Conservation (phyloP, 495 filamentous ascomycete genomes). For the Daldinia decipiens region DNA sequence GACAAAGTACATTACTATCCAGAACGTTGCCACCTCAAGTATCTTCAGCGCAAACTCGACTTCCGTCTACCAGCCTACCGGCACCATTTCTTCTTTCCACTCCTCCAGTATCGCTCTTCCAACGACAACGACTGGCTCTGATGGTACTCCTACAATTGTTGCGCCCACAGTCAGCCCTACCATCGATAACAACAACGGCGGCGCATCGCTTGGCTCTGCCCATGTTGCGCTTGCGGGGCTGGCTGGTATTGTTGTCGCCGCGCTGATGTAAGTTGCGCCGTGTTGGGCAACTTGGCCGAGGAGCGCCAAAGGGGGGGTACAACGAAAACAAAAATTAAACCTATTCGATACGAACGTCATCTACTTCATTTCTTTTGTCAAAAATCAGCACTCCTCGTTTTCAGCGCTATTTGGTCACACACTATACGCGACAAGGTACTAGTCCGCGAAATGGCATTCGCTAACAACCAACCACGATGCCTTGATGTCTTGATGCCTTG, state of each 20-base stretch:
- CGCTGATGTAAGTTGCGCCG: constrained; percentile 53
- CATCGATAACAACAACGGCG: constrained; percentile 48
- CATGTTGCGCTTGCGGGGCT: constrained; percentile 56
- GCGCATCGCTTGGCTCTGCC: constrained; percentile 50
- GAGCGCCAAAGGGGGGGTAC: constrained; percentile 13
- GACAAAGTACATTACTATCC: constrained; percentile 63
- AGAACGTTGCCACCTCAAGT: constrained; percentile 49
- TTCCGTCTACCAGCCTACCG: constrained; percentile 32
- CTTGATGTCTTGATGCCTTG: constrained; percentile 31
- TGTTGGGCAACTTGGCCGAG: constrained; percentile 22
- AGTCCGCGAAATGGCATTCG: constrained; percentile 35
- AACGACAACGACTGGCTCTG: constrained; percentile 39
- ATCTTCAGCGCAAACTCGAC: constrained; percentile 41
- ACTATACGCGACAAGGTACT: constrained; percentile 44
- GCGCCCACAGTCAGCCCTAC: constrained; percentile 44
- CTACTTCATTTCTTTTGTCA: constrained; percentile 58
- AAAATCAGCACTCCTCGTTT: constrained; percentile 43
- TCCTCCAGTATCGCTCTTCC: constrained; percentile 39
- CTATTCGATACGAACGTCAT: constrained; percentile 58
- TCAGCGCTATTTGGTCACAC: constrained; percentile 42
- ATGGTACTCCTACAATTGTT: constrained; percentile 43
- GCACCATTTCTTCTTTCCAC: constrained; percentile 24
- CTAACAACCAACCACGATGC: constrained; percentile 30
- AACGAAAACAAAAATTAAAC: constrained; percentile 34
- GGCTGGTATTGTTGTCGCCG: constrained; percentile 57